Base-by-base conservation (phyloP, 148 eudicot genomes). In the Rhododendron vialii region DNA sequence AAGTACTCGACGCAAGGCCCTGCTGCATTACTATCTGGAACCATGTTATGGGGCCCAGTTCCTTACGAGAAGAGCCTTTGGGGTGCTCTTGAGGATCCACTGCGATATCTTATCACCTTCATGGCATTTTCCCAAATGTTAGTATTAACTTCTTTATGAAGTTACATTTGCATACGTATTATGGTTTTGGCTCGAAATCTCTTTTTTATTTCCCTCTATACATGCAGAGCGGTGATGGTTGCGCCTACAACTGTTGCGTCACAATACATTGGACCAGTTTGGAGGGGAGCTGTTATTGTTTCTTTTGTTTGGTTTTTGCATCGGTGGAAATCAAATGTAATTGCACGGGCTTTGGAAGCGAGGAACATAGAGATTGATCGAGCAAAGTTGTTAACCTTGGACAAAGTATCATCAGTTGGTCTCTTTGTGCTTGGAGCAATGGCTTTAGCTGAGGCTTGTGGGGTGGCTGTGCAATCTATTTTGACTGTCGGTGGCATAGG, bases 401-500 rank as follows among this genome's bases (percentile, higher is more conserved):
- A 97, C 91, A 94, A 88, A 88, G 45, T 95, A 67, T 93, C 99
- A 33, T 93, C 98, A 20, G 92, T 97, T 88, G 99, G 98, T 65
- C 92, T 97, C 78, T 91, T 94, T 88, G 90, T 83, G 17, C 85
- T 97, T 89, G 98, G 98, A 35, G 87, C 90, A 77, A 93, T 97
- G 95, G 95, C 98, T 86, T 73, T 95, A 76, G 98, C 99, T 61
- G 99, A 97, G 90, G 95, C 98, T 50, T 93, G 92, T 93, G 99
- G 99, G 36, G 98, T 97, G 89, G 96, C 99, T 65, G 93, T 97
- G 88, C 99, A 97, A 89, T 95, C 99, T 88, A 90, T 97, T 79
- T 86, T 95, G 69, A 97, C 98, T 28, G 98, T 97, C 85, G 99
- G 99, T 81, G 99, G 99, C 74, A 92, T 97, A 84, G 99, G 99